Conservation (phyloP, 106 monocot species). For the Dendrobium officinale region DNA sequence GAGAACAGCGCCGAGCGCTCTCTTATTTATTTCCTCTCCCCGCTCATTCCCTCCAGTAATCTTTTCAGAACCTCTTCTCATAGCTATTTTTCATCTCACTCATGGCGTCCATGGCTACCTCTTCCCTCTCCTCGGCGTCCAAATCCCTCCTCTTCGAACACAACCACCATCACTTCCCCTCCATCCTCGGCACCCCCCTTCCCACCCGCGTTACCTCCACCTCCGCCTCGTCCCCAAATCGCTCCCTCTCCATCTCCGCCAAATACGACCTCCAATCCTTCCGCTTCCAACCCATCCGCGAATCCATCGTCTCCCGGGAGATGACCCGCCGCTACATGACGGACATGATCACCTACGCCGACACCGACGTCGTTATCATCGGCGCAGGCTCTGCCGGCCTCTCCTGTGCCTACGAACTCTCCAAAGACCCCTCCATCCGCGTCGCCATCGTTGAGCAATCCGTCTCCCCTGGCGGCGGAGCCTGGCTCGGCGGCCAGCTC, state of each 20-base stretch:
- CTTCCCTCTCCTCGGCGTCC: neutral
- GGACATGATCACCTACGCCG: constrained; percentile 96
- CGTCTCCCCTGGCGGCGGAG: constrained; percentile 94
- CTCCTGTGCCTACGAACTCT: constrained; percentile 88
- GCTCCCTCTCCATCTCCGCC: constrained; percentile 5
- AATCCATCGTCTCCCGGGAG: constrained; percentile 88
- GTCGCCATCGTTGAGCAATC: constrained; percentile 92
- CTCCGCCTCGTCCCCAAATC: neutral
- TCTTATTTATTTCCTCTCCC: neutral
- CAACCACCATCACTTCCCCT: neutral
- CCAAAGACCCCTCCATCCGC: constrained; percentile 65
- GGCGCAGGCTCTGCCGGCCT: constrained; percentile 90
- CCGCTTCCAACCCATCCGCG: constrained; percentile 81
- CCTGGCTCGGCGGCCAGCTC: constrained; percentile 97
- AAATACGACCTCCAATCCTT: constrained; percentile 55
- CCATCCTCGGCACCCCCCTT: constrained; percentile 11
- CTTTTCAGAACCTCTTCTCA: neutral
- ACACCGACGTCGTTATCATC: constrained; percentile 87
- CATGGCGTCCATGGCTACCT: constrained; percentile 1
- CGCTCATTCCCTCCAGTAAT: neutral
- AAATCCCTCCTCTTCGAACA: constrained; percentile 2
- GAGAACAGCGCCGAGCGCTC: neutral
- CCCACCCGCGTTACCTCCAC: neutral
- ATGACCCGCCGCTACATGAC: constrained; percentile 99
- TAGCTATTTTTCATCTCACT: neutral